Conservation (phyloP, 441 rosid species). For the Aquilaria agallochum region DNA sequence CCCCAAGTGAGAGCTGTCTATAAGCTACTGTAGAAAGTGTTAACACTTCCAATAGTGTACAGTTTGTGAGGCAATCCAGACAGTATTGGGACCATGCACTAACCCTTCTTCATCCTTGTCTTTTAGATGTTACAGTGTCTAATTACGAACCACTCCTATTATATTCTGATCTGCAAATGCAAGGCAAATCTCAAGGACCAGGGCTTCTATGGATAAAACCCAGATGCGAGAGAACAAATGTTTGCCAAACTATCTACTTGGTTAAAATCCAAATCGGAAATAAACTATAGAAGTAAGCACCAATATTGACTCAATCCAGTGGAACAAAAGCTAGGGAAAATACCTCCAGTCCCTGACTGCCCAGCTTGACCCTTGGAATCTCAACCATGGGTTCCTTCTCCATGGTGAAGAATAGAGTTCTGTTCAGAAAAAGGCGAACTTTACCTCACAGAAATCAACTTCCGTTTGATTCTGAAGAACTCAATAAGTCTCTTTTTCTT, state of each 20-base stretch:
- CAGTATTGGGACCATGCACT: neutral
- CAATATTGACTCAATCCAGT: neutral
- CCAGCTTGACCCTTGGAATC: conserved; percentile 22
- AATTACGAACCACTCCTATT: neutral
- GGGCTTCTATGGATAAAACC: neutral
- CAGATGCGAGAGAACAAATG: neutral
- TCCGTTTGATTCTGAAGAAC: no score
- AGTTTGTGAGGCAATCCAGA: no score
- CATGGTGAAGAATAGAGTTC: neutral
- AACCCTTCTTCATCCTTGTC: conserved; percentile 1
- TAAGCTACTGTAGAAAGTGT: no score
- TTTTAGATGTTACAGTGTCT: neutral
- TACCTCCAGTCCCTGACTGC: conserved; percentile 26
- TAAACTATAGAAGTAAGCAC: neutral
- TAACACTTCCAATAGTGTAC: no score
- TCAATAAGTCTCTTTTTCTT: no score
- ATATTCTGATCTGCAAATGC: no score
- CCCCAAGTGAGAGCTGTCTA: no score
- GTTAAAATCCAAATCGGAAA: neutral
- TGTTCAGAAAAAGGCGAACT: no score
- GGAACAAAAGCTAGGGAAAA: neutral
- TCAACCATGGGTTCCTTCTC: conserved; percentile 7
- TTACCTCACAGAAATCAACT: no score
- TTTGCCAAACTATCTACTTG: no score
- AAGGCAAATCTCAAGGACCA: neutral